Conservation (phyloP, 2,329 filamentous ascomycete genomes). For the Colletotrichum melonis region DNA sequence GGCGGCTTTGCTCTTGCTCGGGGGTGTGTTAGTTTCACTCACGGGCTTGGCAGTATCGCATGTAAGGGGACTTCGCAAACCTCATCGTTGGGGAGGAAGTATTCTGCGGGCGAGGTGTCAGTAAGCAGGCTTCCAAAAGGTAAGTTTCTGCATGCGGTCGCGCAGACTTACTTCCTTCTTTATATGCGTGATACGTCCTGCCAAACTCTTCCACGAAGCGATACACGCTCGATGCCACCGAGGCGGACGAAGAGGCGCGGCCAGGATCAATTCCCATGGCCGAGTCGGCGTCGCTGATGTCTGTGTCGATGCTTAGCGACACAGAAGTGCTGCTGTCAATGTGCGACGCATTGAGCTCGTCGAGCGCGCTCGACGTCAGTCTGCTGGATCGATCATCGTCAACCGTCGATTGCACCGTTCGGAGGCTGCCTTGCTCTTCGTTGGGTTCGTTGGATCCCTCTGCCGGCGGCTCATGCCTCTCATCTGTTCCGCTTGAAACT, state of each 20-base stretch:
- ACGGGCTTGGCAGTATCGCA: not conserved
- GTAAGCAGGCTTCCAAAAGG: not conserved
- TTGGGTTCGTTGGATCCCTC: not conserved
- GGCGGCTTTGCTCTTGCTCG: conserved; percentile 51
- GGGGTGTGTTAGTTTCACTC: not conserved
- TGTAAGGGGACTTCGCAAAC: not conserved
- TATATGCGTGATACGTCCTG: conserved; percentile 28
- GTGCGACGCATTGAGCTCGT: conserved; percentile 2
- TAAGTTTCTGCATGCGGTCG: not conserved
- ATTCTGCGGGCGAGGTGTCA: conserved; percentile 12
- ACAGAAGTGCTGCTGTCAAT: not conserved
- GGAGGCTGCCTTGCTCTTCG: not conserved
- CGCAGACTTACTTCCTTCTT: conserved; percentile 19
- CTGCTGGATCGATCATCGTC: not conserved
- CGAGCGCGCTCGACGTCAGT: not conserved
- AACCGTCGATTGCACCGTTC: too few relatives aligned
- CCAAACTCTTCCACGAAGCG: conserved; percentile 28
- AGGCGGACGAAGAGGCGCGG: conserved; percentile 18
- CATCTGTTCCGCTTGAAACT: not conserved
- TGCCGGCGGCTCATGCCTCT: not conserved
- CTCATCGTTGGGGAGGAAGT: conserved; percentile 30
- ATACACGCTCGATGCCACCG: conserved; percentile 24
- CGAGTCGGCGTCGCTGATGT: conserved; percentile 22
- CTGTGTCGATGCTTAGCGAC: conserved; percentile 18
- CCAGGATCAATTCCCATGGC: conserved; percentile 11